phyloP scores from a whole-genome alignment of 2,329 filamentous ascomycete genomes.

The Ceratocystis harringtonii region DNA sequence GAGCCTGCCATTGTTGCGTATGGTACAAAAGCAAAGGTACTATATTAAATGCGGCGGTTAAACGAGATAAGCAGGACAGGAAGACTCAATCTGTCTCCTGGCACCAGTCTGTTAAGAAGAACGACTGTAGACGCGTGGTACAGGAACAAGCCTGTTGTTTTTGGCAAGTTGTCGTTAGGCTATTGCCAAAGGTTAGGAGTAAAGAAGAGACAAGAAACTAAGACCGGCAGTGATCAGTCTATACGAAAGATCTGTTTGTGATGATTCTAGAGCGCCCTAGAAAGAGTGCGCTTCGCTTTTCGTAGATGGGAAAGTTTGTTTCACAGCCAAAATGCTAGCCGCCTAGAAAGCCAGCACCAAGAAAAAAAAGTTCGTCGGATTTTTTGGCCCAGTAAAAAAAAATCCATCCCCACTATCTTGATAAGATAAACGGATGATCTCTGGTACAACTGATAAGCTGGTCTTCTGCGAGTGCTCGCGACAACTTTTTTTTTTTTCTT shows the following conservation, averaged over 20 bases:
- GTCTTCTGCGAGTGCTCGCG: not conserved
- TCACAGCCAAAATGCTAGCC: conserved; percentile 1
- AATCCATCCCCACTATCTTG: conserved; percentile 16
- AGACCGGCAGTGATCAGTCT: not conserved
- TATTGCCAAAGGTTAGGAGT: not conserved
- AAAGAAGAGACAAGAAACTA: not conserved
- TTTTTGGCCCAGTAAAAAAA: conserved; percentile 17
- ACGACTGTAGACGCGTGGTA: not conserved
- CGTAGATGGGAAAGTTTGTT: not conserved
- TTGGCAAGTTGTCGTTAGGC: not conserved
- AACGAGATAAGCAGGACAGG: not conserved
- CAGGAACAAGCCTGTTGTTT: not conserved
- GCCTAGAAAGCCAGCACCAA: not conserved
- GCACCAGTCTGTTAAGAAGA: not conserved
- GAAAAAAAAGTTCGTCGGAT: conserved; percentile 14
- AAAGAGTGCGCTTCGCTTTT: not conserved
- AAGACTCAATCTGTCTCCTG: not conserved
- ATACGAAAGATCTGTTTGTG: not conserved
- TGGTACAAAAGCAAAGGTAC: not conserved
- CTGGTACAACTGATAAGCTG: conserved; percentile 10
- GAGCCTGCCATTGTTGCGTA: conserved; percentile 11
- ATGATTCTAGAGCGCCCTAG: not conserved
- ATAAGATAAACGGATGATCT: conserved; percentile 16
- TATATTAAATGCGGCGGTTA: not conserved
- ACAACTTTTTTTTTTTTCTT: conserved; percentile 15